phyloP scores from a whole-genome alignment of 164 flowering plant genomes.

The Liriodendron chinense region DNA sequence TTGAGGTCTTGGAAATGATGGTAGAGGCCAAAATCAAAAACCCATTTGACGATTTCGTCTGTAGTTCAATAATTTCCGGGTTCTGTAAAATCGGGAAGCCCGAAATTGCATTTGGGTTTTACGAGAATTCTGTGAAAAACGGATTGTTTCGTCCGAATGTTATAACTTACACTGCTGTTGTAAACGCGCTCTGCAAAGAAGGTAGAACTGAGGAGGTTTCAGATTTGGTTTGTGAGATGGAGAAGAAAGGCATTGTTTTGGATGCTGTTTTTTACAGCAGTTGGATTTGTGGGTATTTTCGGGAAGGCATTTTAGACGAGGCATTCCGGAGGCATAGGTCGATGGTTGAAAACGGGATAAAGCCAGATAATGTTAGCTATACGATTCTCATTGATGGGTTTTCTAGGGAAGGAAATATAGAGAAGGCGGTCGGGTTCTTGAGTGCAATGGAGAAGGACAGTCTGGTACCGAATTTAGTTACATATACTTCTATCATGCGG shows the following conservation, averaged over 20 bases:
- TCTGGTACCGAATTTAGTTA: constrained; percentile 52
- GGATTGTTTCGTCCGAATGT: constrained; percentile 47
- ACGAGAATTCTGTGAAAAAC: constrained; percentile 38
- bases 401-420: constrained; percentile 60
- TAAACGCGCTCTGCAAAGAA: constrained; percentile 50
- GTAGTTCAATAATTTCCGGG: constrained; percentile 59
- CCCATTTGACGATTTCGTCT: constrained; percentile 58
- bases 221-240: constrained; percentile 50
- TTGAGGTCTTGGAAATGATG: constrained; percentile 67
- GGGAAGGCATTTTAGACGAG: constrained; percentile 41
- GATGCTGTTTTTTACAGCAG: constrained; percentile 71
- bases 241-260: constrained; percentile 43
- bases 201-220: constrained; percentile 51
- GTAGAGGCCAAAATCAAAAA: constrained; percentile 31
- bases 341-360: constrained; percentile 51
- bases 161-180: constrained; percentile 57
- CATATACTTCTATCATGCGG: constrained; percentile 62
- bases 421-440: constrained; percentile 68
- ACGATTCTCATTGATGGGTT: constrained; percentile 71
- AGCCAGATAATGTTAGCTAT: constrained; percentile 54
- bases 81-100: constrained; percentile 65
- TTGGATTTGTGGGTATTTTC: constrained; percentile 66
- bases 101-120: constrained; percentile 56
- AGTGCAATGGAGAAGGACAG: constrained; percentile 54
- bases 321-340: constrained; percentile 42